Evolutionary conservation across 495 filamentous ascomycete species (phyloP).

Genomic region (Aspergillus leporis): DNA sequence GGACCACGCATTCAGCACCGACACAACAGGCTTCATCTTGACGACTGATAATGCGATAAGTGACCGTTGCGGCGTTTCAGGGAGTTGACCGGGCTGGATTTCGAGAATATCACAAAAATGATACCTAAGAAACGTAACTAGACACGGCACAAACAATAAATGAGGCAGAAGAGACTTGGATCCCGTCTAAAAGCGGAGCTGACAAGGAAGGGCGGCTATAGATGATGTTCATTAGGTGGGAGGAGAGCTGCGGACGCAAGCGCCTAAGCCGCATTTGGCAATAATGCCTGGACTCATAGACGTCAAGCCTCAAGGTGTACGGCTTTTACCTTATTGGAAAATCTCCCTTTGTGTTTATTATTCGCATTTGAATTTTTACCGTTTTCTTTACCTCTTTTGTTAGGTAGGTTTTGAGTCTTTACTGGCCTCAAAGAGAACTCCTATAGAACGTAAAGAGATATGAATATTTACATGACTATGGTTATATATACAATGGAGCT

Average conservation of each 20-base stretch:
- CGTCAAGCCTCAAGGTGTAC: neutral
- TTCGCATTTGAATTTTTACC: neutral
- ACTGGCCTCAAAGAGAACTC: neutral
- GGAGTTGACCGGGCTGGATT: neutral
- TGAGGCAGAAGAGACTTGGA: constrained; percentile 1
- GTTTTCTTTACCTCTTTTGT: neutral
- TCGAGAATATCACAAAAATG: neutral
- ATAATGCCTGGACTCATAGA: neutral
- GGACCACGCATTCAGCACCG: constrained; percentile 88
- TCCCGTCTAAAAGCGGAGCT: neutral
- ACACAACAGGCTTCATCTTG: constrained; percentile 90
- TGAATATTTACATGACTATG: neutral
- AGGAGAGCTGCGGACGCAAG: constrained; percentile 27
- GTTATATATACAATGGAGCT: neutral
- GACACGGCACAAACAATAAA: neutral
- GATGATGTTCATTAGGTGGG: constrained; percentile 29
- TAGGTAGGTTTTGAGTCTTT: neutral
- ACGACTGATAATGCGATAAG: constrained; percentile 16
- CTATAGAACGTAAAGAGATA: neutral
- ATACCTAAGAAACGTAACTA: neutral
- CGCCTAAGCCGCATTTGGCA: constrained; percentile 39
- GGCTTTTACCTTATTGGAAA: neutral
- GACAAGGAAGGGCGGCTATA: constrained; percentile 6
- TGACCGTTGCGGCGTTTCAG: constrained; percentile 1
- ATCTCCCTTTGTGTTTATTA: neutral